phyloP scores from a whole-genome alignment of 371 early-diverging fungal genomes.

The Mucor indicus region DNA sequence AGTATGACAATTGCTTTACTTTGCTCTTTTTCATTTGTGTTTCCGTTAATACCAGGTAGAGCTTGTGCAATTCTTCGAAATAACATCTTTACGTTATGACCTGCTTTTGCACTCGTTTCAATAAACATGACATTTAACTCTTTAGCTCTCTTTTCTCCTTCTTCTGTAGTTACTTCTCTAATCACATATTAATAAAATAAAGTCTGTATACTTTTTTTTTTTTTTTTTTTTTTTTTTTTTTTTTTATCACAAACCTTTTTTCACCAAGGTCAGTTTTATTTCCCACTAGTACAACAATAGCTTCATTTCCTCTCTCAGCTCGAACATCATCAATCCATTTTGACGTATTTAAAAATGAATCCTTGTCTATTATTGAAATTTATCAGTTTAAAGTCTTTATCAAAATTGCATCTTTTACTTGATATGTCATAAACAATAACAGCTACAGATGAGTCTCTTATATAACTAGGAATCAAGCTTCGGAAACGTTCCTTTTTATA shows the following conservation, averaged over 20 bases:
- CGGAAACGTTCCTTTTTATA: constrained; percentile 89
- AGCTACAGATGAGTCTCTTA: constrained; percentile 97
- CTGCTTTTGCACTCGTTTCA: constrained; percentile 96
- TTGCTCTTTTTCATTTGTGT: constrained; percentile 25
- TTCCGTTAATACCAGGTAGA: constrained; percentile 83
- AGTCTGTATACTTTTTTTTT: not conserved
- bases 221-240: not conserved
- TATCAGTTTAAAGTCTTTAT: not conserved
- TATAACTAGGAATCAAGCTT: constrained; percentile 97
- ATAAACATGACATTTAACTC: constrained; percentile 95
- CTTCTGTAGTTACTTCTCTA: constrained; percentile 86
- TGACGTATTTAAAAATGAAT: constrained; percentile 91
- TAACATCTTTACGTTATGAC: constrained; percentile 92
- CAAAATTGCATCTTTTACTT: constrained; percentile 46
- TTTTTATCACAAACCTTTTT: no score
- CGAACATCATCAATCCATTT: constrained; percentile 99
- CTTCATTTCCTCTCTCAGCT: constrained; percentile 96
- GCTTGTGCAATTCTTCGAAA: constrained; percentile 96
- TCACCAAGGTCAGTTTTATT: constrained; percentile 98
- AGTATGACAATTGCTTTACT: no score
- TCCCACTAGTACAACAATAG: constrained; percentile 97
- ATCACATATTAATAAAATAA: not conserved
- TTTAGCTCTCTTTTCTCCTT: constrained; percentile 93
- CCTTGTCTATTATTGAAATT: constrained; percentile 59
- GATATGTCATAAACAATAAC: constrained; percentile 98